Percentiles rank a stretch among this genome's conserved stretches.
Evolutionary conservation across 2,329 filamentous ascomycete species (phyloP).

Genomic region (Rasamsonia emersonii): DNA sequence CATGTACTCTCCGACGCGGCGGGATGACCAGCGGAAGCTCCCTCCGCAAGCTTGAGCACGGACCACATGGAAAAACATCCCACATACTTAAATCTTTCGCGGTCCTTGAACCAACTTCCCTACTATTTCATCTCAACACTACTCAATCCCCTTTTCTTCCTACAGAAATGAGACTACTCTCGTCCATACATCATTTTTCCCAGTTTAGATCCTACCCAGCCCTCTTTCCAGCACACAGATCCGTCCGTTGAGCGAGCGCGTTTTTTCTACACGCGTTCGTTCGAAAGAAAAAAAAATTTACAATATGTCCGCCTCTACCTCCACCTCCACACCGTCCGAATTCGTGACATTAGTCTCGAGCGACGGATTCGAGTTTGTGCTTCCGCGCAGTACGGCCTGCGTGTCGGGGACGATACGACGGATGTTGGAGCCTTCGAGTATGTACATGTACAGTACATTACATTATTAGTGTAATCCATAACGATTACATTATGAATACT

Average conservation of each 20-base stretch:
- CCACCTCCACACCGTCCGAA: slow-evolving; percentile 27
- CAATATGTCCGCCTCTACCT: no score
- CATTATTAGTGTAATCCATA: no score
- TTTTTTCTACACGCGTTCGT: no score
- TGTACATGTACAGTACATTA: no score
- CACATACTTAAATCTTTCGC: no score
- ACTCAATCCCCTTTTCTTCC: slow-evolving; percentile 5
- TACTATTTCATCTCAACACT: slow-evolving; percentile 3
- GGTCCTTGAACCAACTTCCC: no score
- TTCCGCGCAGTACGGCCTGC: slow-evolving; percentile 52
- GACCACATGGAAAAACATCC: no score
- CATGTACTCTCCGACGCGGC: no score
- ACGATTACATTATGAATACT: no score
- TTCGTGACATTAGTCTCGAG: slow-evolving; percentile 57
- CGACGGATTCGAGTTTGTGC: slow-evolving; percentile 57
- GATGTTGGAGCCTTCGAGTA: slow-evolving; percentile 57
- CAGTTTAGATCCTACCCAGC: neutral
- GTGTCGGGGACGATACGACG: slow-evolving; percentile 54
- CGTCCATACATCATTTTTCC: neutral
- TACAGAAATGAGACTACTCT: no score
- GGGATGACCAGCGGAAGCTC: neutral
- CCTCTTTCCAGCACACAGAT: neutral
- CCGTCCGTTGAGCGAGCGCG: no score
- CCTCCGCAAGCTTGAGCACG: slow-evolving; percentile 18
- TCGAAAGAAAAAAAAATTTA: no score